Conservation (phyloP, 2,329 filamentous ascomycete species). For the Alternaria metachromatica region DNA sequence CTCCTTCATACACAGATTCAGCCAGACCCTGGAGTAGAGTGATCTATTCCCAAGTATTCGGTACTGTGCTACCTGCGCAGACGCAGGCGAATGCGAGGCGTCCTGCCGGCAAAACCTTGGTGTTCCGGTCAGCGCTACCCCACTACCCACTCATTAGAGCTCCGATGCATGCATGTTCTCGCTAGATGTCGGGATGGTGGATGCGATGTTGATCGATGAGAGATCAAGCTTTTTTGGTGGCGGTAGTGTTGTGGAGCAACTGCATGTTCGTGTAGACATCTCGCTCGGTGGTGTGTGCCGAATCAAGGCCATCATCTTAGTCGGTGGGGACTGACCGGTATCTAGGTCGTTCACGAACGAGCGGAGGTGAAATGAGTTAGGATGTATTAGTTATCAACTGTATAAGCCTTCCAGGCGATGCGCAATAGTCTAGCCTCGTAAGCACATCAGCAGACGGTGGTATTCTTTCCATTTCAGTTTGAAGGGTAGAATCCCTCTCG, state of each 20-base stretch:
- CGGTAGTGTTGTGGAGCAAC: background rate
- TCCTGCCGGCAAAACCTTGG: background rate
- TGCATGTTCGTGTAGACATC: background rate
- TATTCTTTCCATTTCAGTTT: background rate
- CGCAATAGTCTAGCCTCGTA: background rate
- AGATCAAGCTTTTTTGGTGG: conserved; percentile 1
- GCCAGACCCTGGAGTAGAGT: background rate
- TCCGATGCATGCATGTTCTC: background rate
- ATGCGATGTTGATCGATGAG: background rate
- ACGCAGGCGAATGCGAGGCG: background rate
- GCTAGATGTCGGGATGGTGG: background rate
- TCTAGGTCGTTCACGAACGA: background rate
- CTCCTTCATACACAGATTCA: background rate
- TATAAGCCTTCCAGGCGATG: background rate
- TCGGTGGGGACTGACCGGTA: background rate
- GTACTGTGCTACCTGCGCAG: background rate
- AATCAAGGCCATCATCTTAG: background rate
- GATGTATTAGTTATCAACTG: background rate
- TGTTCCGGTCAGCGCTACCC: conserved; percentile 1
- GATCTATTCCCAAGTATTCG: background rate
- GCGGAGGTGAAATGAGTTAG: background rate
- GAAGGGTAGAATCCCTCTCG: background rate
- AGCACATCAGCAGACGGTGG: background rate
- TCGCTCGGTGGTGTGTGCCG: background rate
- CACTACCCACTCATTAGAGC: background rate